Base-by-base conservation (phyloP, 495 filamentous ascomycete species). In the Emericellopsis terricola region DNA sequence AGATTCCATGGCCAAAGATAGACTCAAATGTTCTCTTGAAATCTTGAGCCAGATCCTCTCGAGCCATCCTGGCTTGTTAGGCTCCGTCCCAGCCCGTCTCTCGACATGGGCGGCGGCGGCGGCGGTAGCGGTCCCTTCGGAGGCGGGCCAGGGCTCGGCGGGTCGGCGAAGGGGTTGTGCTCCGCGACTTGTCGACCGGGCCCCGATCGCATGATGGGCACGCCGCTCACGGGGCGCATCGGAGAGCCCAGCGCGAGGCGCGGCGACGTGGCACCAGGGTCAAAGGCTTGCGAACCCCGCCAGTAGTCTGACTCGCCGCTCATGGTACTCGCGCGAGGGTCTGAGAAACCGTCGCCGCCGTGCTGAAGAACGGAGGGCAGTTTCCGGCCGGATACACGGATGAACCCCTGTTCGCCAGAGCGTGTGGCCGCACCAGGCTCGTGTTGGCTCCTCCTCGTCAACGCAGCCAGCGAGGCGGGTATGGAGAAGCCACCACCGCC, bases 331-430 rank as follows among this genome's bases (percentile, higher is more conserved):
- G 47, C 55, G 38, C 52, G 53, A n/a, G 61, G 55, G 34, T 71
- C 76, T 38, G 68, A 68, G 44, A 73, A 82, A 3, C 77, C 78
- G 48, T 82, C 73, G 14, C 77, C 75, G 29, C 78, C 75, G 21
- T 67, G 67, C 24, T 69, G 63, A 21, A 83, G 54, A 3, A 82
- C 78, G 11, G 80, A 72, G 4, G 68, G 62, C n/a, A 86, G 55
- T 42, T 83, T 83, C 34, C 71, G 63, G 21, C 80, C 80, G 4
- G 78, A 76, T 3, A 86, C 54, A 11, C 62, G 57, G 28, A 67
- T 56, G 40, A 68, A 62, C 3, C 62, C 64, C 44, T 60, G 62
- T 24, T 66, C 65, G 3, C 59, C 62, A 1, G 37, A 53, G 46
- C 13, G 48, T 55, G n/a, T 48, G 56, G 31, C 57, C 36, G 31